Base-by-base conservation (phyloP, 1,139 yeast genomes). In the Debaryomyces udenii region DNA sequence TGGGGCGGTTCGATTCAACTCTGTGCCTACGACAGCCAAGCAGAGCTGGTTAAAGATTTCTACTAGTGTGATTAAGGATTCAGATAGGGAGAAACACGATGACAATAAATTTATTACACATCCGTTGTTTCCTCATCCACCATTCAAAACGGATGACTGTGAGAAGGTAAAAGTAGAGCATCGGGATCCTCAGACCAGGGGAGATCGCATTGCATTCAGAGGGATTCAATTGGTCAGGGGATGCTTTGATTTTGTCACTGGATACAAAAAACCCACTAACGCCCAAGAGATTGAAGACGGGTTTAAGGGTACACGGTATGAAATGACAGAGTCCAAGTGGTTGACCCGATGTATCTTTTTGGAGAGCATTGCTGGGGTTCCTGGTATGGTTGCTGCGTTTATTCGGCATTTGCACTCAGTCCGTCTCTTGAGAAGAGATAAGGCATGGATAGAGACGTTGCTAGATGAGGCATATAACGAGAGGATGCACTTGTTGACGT, bases 391-490 rank as follows among this genome's bases (percentile, higher is more conserved):
- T 30, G 93, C 88, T 9, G 83, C 85, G 1, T 82, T 82, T 58
- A 57, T 83, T 36, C 74, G 90, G 46, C 88, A 83, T 54, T 68
- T 83, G 51, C 81, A 80, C 51, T 76, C 86, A 2, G 61, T 83
- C 37, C 66, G 90, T 49, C 58, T 81, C 35, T 66, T 83, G 50
- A 72, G 74, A 50, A 66, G 91, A 46, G 93, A 85, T 56, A 78
- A 80, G 51, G 91, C 88, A 1, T 85, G 90, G 86, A 76, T 85
- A 47, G 88, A 85, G 58, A 82, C 90, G 1, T 66, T 85, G 32
- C 66, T 80, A 29, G 91, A 85, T 54, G 93, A 85, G 55, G 90
- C 91, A 1, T 84, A 83, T 63, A 85, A 85, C 54, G 93, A 85
- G 62, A 73, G 90, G 56, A 84, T 85, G 86, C 93, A 85, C 54